Base-by-base conservation (phyloP, 2,329 filamentous ascomycete genomes). In the Sporothrix phasma region DNA sequence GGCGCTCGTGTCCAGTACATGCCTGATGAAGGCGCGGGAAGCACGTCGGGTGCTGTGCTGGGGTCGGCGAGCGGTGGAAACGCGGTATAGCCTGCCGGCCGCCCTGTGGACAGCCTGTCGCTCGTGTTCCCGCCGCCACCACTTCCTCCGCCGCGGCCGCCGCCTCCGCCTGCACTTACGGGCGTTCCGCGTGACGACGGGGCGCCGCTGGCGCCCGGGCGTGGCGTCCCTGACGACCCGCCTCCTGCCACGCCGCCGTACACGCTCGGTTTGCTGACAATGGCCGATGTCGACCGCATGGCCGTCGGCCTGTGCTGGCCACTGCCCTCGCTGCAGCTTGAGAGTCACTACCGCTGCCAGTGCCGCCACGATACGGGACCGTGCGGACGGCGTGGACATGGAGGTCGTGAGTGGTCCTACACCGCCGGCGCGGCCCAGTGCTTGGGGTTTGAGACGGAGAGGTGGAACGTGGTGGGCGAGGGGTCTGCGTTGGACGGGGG, bases 1-100 rank as follows among this genome's bases (percentile, higher is more conserved):
- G 82, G 83, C 10, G 86, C 85, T 41, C 79, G 80, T 62, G 84
- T 87, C 85, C 86, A 88, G 76, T 89, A 89, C 86, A 89, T 88
- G 69, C 86, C 86, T 58, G 84, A 86, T 19, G 86, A 82, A 29
- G 86, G 86, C 17, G 86, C 85, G 3, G 81, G 77, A 10, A 81
- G 78, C 19, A 88, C 84, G 65, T 87, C 81, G 5, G 84, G 80
- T 1, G 82, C 82, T 29, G 80, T 81, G 53, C 76, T 76, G 11
- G 82, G 78, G 68, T 84, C 80, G 41, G 80, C 81, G 4, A 87
- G 76, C n/a, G 82, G 76, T 39, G 85, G 85, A 58, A 83, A 85
- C 1, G 79, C 72, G 7, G 76, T 76, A 68, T 83, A 77, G 19
- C 73, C 72, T 22, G 71, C 62, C 15, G 72, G 47, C 22, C 66